These are phyloP conservation scores for Daedaleopsis nitida DNA, from an alignment of 768 basidiomycete genomes.

Conservation along the genomic window DNA sequence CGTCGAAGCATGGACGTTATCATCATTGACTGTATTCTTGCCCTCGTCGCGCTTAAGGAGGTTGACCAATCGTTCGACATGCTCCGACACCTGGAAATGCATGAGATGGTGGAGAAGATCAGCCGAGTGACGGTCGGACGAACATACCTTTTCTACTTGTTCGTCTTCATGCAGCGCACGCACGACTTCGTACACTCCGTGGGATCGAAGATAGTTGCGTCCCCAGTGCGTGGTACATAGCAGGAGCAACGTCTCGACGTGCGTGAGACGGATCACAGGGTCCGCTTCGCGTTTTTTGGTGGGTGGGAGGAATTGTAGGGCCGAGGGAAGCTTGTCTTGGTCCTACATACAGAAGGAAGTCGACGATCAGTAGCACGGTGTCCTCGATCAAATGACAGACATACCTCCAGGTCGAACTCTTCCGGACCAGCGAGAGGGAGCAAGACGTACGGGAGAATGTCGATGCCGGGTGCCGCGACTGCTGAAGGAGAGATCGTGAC, in stretches of 20 bases:
- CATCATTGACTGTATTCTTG: slow-evolving; percentile 44
- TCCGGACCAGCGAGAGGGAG: slow-evolving; percentile 94
- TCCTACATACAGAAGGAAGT: slow-evolving; percentile 55
- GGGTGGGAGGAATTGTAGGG: slow-evolving; percentile 85
- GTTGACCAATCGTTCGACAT: slow-evolving; percentile 85
- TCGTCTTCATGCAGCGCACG: slow-evolving; percentile 79
- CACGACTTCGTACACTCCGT: slow-evolving; percentile 88
- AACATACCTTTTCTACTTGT: slow-evolving; percentile 69
- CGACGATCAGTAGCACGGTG: neutral
- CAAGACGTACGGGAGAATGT: slow-evolving; percentile 82
- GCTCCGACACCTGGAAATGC: slow-evolving; percentile 69
- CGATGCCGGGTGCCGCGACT: slow-evolving; percentile 71
- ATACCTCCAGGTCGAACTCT: slow-evolving; percentile 89
- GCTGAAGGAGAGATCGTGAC: slow-evolving; percentile 61
- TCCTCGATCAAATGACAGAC: slow-evolving; percentile 8
- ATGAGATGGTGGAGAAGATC: neutral
- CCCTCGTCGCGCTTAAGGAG: slow-evolving; percentile 82
- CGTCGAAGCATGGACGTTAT: slow-evolving; percentile 20
- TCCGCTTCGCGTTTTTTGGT: slow-evolving; percentile 86
- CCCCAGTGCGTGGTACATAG: slow-evolving; percentile 90
- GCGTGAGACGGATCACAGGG: slow-evolving; percentile 70
- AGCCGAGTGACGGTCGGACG: neutral
- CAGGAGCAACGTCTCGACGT: slow-evolving; percentile 87
- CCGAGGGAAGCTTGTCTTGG: slow-evolving; percentile 81
- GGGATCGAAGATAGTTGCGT: slow-evolving; percentile 72